Evolutionary conservation across 169 alveolate species (phyloP).

Genomic region (Theileria sp.): DNA sequence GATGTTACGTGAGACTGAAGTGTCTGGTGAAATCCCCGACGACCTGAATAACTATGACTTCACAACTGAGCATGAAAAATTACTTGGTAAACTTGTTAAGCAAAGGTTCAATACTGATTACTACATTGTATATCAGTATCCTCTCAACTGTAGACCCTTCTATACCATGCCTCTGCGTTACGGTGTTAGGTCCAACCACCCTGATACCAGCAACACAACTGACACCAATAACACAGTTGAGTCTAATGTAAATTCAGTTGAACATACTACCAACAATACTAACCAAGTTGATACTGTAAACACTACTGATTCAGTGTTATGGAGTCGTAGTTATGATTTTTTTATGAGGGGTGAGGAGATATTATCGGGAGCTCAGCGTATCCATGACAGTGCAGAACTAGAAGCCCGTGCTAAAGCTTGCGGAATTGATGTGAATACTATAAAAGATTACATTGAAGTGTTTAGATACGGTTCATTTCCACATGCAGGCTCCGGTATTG

Average conservation of each 20-base stretch:
- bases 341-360: constrained; percentile 99
- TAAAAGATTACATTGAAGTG: constrained; percentile 91
- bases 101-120: constrained; percentile 95
- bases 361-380: constrained; percentile 98
- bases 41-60: constrained; percentile 85
- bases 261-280: neutral
- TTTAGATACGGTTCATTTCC: constrained; percentile 97
- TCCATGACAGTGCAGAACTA: constrained; percentile 94
- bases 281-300: neutral
- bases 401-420: constrained; percentile 73
- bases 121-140: constrained; percentile 95
- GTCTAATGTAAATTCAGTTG: no score
- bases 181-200: constrained; percentile 24
- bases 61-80: constrained; percentile 92
- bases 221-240: neutral
- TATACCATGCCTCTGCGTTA: constrained; percentile 95
- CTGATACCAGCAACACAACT: neutral
- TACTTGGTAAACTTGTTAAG: constrained; percentile 90
- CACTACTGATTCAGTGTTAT: neutral
- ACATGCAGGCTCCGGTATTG: constrained; percentile 99
- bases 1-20: constrained; percentile 70
- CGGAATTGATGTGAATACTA: constrained; percentile 86
- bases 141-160: constrained; percentile 96
- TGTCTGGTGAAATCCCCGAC: constrained; percentile 73
- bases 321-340: constrained; percentile 95